Evolutionary conservation across 768 basidiomycete genomes (phyloP).

Genomic region (Multifurca ochricompacta): DNA sequence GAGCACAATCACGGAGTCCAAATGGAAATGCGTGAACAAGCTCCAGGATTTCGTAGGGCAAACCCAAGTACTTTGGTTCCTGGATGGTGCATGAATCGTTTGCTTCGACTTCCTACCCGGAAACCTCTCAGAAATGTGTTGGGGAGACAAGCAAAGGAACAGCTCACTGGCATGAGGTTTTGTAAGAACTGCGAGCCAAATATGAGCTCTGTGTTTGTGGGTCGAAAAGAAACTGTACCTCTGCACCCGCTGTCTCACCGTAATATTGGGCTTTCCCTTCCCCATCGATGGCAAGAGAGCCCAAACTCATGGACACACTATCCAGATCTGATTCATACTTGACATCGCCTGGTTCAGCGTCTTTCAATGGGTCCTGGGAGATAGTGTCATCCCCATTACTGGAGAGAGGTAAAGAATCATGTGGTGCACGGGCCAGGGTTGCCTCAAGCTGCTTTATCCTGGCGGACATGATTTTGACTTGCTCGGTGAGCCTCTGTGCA

Average conservation of each 20-base stretch:
- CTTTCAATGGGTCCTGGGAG: neutral
- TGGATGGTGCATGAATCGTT: slow-evolving; percentile 1
- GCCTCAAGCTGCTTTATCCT: slow-evolving; percentile 41
- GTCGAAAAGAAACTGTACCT: slow-evolving; percentile 30
- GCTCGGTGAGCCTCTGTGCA: slow-evolving; percentile 39
- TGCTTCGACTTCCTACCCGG: slow-evolving; percentile 5
- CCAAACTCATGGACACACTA: slow-evolving; percentile 34
- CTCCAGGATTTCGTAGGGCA: slow-evolving; percentile 38
- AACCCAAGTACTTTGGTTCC: slow-evolving; percentile 26
- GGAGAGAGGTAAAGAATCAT: slow-evolving; percentile 18
- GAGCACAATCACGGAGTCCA: slow-evolving; percentile 34
- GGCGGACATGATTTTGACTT: slow-evolving; percentile 36
- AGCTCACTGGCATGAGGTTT: slow-evolving; percentile 16
- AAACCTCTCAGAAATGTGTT: neutral
- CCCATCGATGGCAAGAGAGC: slow-evolving; percentile 41
- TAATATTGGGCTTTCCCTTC: slow-evolving; percentile 45
- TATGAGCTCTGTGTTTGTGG: neutral
- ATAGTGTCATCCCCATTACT: slow-evolving; percentile 17
- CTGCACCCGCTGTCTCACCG: slow-evolving; percentile 42
- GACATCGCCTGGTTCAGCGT: neutral
- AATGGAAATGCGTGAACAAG: slow-evolving; percentile 45
- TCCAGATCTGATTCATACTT: slow-evolving; percentile 23
- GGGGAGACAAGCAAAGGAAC: neutral
- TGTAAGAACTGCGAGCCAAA: slow-evolving; percentile 22
- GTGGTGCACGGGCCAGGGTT: slow-evolving; percentile 30